Conservation (phyloP, 805 yeast genomes). For the Saccharomycopsis oosterbeekiorum region DNA sequence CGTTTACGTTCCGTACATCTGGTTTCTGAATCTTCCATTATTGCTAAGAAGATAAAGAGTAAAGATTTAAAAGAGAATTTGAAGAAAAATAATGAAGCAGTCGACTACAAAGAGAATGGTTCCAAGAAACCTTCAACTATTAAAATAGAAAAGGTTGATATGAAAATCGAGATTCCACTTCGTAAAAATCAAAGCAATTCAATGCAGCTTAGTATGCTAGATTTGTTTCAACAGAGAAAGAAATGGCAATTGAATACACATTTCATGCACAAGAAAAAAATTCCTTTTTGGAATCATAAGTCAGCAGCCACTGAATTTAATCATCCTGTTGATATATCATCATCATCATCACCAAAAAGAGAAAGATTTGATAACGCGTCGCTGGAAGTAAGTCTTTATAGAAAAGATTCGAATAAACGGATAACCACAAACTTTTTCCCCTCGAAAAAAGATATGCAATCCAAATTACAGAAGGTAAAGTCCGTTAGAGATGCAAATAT, state of each 20-base stretch:
- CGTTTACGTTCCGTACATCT: not conserved
- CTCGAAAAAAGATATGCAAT: not conserved
- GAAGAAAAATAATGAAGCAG: not conserved
- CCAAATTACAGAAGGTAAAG: not conserved
- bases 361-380: not conserved
- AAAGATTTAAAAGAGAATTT: not conserved
- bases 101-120: not conserved
- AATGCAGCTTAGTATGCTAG: not conserved
- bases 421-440: not conserved
- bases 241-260: not conserved
- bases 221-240: not conserved
- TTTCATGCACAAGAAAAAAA: not conserved
- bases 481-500: not conserved
- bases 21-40: not conserved
- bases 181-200: not conserved
- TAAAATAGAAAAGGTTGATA: not conserved
- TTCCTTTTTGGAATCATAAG: not conserved
- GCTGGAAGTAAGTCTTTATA: not conserved
- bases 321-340: not conserved
- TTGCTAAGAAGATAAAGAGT: not conserved
- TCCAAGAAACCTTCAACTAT: not conserved
- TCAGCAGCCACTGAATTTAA: not conserved
- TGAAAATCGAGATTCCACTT: not conserved
- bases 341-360: not conserved
- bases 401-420: not conserved